Base-by-base conservation (phyloP, 2,329 filamentous ascomycete species). In the Ilyonectria sp. region DNA sequence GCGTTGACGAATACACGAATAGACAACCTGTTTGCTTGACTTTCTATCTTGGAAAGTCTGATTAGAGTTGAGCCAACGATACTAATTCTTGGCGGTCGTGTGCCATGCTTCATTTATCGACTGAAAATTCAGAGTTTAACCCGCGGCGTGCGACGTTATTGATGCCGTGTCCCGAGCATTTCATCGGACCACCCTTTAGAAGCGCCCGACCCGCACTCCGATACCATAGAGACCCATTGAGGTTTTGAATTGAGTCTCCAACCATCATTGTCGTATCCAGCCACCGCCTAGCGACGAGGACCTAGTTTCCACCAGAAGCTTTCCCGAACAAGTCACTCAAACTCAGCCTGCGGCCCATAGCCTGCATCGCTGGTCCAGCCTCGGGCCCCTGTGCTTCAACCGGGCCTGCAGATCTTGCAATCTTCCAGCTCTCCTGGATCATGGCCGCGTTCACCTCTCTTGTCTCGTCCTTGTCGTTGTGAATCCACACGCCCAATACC, bases 401-500 rank as follows among this genome's bases (percentile, higher is more conserved):
- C 17, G 71, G 72, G 2, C 76, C 76, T 10, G 74, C 76, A 29
- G 77, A 71, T 23, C 79, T 76, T 2, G 79, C 80, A 60, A 79
- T 73, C 61, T 79, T 80, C 82, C 86, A 86, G 35, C 81, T 80
- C 60, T 82, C 80, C 47, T 82, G 76, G 8, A 87, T 85, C 62
- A 80, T 79, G 33, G 79, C 79, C 13, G 77, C 80, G 60, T 83
- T 84, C 56, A 79, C 72, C 58, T 81, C 76, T 54, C 85, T 78
- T 33, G 84, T 86, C 69, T 82, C 81, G 52, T 82, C 81, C 68
- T 80, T 78, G 71, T 86, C 84, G 59, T 85, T 84, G 76, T 89
- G 86, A 65, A 90, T 86, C 84, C 85, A 89, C 6, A 90, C 75
- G 2, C 87, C 88, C 55, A 89, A 73, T 3, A 87, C 83, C 67